Evolutionary conservation across 2,329 filamentous ascomycete genomes (phyloP).

Genomic region (Hypoxylon sp.): DNA sequence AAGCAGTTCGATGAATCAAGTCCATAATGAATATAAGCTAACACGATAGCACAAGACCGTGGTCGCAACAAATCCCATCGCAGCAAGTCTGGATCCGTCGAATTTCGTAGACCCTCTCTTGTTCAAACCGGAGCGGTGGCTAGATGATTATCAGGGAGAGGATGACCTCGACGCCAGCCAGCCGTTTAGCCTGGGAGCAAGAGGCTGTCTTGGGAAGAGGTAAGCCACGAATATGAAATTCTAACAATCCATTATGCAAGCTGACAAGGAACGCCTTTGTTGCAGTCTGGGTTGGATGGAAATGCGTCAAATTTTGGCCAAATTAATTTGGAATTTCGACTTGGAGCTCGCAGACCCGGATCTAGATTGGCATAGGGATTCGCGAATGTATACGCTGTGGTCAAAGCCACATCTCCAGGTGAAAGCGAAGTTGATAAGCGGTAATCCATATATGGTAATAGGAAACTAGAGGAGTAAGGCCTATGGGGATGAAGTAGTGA

Average conservation of each 20-base stretch:
- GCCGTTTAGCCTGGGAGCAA: slow-evolving; percentile 37
- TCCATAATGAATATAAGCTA: slow-evolving; percentile 1
- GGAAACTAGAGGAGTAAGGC: neutral
- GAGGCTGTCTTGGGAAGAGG: slow-evolving; percentile 41
- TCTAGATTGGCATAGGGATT: slow-evolving; percentile 48
- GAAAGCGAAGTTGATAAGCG: slow-evolving; percentile 19
- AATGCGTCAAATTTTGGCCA: slow-evolving; percentile 19
- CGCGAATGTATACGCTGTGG: slow-evolving; percentile 49
- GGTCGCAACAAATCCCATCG: slow-evolving; percentile 43
- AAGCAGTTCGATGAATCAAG: neutral
- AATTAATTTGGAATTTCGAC: slow-evolving; percentile 46
- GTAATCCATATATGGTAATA: neutral
- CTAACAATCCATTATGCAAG: neutral
- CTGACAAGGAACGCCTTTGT: neutral
- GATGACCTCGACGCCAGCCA: slow-evolving; percentile 45
- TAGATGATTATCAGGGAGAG: slow-evolving; percentile 16
- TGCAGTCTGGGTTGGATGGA: slow-evolving; percentile 38
- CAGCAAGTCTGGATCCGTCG: slow-evolving; percentile 33
- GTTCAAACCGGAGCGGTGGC: slow-evolving; percentile 45
- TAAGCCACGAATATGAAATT: slow-evolving; percentile 16
- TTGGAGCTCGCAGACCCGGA: slow-evolving; percentile 39
- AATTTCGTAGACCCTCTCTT: slow-evolving; percentile 34
- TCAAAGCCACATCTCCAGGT: slow-evolving; percentile 44
- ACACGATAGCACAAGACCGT: slow-evolving; percentile 35
- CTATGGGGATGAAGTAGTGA: neutral